Evolutionary conservation across 2,329 filamentous ascomycete species (phyloP), one percentile per base, ranked within the genome.

Genomic region (Domatiomyces globalis): DNA sequence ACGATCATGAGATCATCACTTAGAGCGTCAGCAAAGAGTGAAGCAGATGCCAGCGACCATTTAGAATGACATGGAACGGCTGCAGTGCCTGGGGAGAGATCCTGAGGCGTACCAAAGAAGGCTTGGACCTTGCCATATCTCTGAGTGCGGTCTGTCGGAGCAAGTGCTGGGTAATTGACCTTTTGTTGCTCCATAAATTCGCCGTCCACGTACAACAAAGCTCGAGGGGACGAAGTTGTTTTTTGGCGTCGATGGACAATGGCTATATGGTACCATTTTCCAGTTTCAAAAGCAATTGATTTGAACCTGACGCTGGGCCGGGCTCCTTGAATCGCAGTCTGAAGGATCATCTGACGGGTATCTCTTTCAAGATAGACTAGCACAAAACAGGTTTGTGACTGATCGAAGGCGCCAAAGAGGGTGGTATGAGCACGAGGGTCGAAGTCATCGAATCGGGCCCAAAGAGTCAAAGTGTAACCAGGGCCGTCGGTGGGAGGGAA

Each of bases 261-360:
- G 44, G 84, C 87, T 61, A 98, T 79, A 66, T 98, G 92, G 66
- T 98, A 98, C 92, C 92, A 98, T 60, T 73, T 76, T 50, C 81
- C 78, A 56, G 85, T 76, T 60, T 81, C 73, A 63, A 98, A 96
- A 0, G 76, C 72, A 9, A 83, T 79, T 2, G 84, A 84, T 65
- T 92, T 94, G 74, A 98, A 98, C 51, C 92, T 81, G 46, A 98
- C 86, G 66, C 90, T 96, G 2, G 92, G 90, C 53, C 85, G 80
- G 49, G 81, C 76, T 7, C 88, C 88, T 49, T 81, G 86, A 54
- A 96, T 85, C 17, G 92, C 95, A 6, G 94, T 96, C 69, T 98
- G 92, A 5, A 98, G 73, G 59, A 98, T 98, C 59, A 98, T 85
- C 67, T 95, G 92, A 54, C 79, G 85, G 1, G 87, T 94, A 65